A percentile compares a stretch with the other conserved stretches of the same genome.
Conservation (phyloP, 306 rosid species). For the Fagus crenata region DNA sequence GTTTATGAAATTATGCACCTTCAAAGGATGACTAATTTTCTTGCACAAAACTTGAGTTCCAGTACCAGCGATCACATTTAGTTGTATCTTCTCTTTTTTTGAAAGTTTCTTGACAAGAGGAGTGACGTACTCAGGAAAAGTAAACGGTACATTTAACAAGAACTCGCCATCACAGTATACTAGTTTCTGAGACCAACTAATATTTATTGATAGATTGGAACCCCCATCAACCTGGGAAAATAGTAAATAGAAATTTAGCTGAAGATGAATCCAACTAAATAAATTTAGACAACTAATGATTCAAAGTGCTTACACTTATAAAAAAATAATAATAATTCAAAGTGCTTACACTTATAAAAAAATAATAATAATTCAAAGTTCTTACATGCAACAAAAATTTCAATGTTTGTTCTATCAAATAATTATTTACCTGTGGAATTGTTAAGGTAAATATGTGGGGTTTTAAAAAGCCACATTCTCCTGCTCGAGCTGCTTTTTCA, state of each 20-base stretch:
- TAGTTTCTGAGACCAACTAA: constrained; percentile 84
- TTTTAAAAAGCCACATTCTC: constrained; percentile 58
- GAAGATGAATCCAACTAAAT: constrained; percentile 17
- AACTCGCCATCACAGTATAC: constrained; percentile 40
- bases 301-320: too few relatives aligned
- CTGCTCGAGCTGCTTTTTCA: constrained; percentile 27
- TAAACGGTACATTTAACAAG: constrained; percentile 66
- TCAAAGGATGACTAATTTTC: constrained; percentile 71
- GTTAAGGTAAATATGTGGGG: constrained; percentile 59
- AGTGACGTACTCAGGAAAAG: constrained; percentile 69
- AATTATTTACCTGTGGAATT: constrained; percentile 59
- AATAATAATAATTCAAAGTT: too few relatives aligned
- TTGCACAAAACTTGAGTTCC: constrained; percentile 66
- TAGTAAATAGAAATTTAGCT: constrained; percentile 17
- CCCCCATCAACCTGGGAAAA: constrained; percentile 76
- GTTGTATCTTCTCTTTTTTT: constrained; percentile 67
- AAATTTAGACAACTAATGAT: constrained; percentile 7
- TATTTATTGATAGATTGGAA: constrained; percentile 60
- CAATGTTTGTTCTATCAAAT: neutral
- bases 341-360: too few relatives aligned
- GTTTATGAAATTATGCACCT: constrained; percentile 46
- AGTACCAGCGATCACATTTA: constrained; percentile 62
- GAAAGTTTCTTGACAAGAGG: constrained; percentile 65
- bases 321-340: too few relatives aligned
- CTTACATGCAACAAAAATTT: neutral